phyloP scores from a whole-genome alignment of 2,329 filamentous ascomycete species.

The Verticillium klebahnii region DNA sequence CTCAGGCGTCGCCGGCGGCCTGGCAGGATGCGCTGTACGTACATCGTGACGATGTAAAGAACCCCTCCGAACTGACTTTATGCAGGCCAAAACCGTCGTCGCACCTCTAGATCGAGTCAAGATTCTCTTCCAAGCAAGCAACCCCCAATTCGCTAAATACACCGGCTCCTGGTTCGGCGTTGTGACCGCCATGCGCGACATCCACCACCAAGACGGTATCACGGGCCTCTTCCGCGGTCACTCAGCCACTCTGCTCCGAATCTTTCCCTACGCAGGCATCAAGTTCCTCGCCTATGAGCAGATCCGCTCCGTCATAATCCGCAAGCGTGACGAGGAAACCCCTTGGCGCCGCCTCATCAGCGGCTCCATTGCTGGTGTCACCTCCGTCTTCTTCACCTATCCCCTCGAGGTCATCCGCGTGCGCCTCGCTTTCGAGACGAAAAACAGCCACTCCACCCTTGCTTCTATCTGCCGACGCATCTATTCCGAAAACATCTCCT shows the following conservation, averaged over 20 bases:
- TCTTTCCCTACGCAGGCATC: constrained; percentile 96
- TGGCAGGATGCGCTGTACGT: constrained; percentile 88
- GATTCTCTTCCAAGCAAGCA: constrained; percentile 95
- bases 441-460: constrained; percentile 66
- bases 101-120: constrained; percentile 96
- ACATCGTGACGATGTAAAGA: not conserved
- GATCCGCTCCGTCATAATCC: constrained; percentile 76
- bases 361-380: constrained; percentile 74
- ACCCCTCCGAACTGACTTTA: constrained; percentile 6
- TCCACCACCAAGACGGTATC: constrained; percentile 69
- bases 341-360: constrained; percentile 68
- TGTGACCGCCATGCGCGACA: constrained; percentile 75
- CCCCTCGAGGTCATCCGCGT: constrained; percentile 91
- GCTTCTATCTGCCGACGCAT: constrained; percentile 78
- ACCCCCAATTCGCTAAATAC: constrained; percentile 91
- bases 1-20: constrained; percentile 79
- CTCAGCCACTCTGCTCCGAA: constrained; percentile 86
- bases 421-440: constrained; percentile 91
- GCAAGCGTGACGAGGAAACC: constrained; percentile 69
- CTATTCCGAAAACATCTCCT: constrained; percentile 66
- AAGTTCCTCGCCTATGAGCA: constrained; percentile 99
- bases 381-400: constrained; percentile 94
- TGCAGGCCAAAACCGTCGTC: constrained; percentile 88
- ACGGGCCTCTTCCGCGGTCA: constrained; percentile 86
- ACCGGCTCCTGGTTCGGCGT: constrained; percentile 84